Conservation (phyloP, 805 yeast genomes). For the Nakazawaea populi region DNA sequence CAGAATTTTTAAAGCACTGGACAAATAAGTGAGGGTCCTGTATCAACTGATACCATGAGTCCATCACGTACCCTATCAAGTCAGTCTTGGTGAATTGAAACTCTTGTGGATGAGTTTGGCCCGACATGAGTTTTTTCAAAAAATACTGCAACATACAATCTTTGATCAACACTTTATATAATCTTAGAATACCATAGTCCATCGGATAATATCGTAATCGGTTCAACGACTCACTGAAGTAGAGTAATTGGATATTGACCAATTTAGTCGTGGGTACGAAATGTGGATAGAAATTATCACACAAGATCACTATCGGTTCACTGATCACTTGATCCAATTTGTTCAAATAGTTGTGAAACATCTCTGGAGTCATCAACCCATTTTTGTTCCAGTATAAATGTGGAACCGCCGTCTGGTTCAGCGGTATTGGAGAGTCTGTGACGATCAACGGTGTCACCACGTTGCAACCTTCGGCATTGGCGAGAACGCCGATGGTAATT, state of each 20-base stretch:
- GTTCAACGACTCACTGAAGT: slow-evolving; percentile 18
- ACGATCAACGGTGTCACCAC: slow-evolving; percentile 23
- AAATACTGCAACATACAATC: slow-evolving; percentile 14
- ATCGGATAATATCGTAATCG: slow-evolving; percentile 22
- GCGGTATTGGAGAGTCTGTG: slow-evolving; percentile 13
- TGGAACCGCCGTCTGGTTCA: slow-evolving; percentile 7
- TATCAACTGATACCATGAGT: slow-evolving; percentile 12
- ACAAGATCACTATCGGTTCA: slow-evolving; percentile 21
- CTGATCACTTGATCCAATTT: slow-evolving; percentile 14
- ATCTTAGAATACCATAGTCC: slow-evolving; percentile 26
- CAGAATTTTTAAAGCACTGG: slow-evolving; percentile 18
- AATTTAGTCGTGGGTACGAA: slow-evolving; percentile 26
- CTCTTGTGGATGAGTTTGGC: slow-evolving; percentile 1
- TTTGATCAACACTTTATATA: slow-evolving; percentile 25
- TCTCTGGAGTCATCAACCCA: slow-evolving; percentile 21
- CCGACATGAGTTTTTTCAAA: slow-evolving; percentile 10
- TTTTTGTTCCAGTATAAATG: slow-evolving; percentile 18
- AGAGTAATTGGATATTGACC: slow-evolving; percentile 22
- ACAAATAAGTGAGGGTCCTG: slow-evolving; percentile 7
- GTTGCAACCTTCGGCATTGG: slow-evolving; percentile 23
- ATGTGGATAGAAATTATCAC: slow-evolving; percentile 30
- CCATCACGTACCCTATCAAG: slow-evolving; percentile 17
- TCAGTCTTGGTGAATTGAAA: slow-evolving; percentile 17
- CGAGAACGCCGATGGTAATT: slow-evolving; percentile 20
- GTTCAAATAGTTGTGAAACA: slow-evolving; percentile 19